These are phyloP conservation scores for Salisapilia sapeloensis DNA, from an alignment of 352 stramenopile species.

Conservation along the genomic window DNA sequence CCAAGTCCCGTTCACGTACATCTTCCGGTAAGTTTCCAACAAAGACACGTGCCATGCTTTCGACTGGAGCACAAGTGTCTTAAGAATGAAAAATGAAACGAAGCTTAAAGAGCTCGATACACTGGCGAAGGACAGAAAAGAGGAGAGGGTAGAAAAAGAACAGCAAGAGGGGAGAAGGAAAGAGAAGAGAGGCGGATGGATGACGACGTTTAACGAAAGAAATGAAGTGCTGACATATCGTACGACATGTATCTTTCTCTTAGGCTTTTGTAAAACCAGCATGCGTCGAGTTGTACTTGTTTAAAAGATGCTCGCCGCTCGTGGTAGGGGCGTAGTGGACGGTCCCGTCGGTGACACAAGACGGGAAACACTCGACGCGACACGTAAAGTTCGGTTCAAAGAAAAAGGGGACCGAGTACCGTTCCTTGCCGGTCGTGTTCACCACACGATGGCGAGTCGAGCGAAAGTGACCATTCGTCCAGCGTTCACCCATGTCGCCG, in stretches of 20 bases:
- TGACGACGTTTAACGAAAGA: too few species aligned
- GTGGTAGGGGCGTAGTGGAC: conserved; percentile 46
- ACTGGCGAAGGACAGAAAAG: too few species aligned
- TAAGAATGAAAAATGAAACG: too few species aligned
- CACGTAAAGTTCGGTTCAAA: conserved; percentile 63
- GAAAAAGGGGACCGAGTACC: conserved; percentile 69
- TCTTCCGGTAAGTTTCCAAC: conserved; percentile 43
- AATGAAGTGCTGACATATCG: too few species aligned
- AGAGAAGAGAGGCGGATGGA: too few species aligned
- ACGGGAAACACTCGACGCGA: conserved; percentile 36
- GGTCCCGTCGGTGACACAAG: conserved; percentile 24
- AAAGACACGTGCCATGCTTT: too few species aligned
- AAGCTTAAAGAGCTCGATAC: too few species aligned
- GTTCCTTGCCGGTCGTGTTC: conserved; percentile 31
- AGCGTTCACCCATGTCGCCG: conserved; percentile 56
- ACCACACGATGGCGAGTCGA: conserved; percentile 53
- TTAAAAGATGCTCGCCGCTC: conserved; percentile 54
- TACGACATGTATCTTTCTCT: too few species aligned
- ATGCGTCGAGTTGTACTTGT: conserved; percentile 63
- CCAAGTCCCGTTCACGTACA: conserved; percentile 35
- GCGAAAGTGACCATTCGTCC: conserved; percentile 49
- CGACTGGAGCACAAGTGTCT: too few species aligned
- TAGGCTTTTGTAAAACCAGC: too few species aligned
- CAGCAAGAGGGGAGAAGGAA: too few species aligned
- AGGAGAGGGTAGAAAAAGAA: too few species aligned